Percentiles rank a stretch among this genome's conserved stretches.
Evolutionary conservation across 805 yeast species (phyloP).

Genomic region (Monosporozyma unispora): DNA sequence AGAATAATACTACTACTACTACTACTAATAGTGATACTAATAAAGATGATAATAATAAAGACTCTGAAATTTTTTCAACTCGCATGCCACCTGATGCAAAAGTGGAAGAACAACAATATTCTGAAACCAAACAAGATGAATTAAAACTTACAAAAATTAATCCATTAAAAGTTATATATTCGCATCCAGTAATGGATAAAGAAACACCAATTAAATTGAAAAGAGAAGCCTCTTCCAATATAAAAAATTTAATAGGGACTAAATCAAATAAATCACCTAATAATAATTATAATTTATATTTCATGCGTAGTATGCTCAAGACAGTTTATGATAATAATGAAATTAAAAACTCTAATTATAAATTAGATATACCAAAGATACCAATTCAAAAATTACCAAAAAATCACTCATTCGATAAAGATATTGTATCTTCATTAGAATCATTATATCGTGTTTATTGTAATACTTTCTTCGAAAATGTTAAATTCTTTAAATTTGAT

Average conservation of each 20-base stretch:
- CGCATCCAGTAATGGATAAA: background rate
- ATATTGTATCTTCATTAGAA: slow-evolving; percentile 52
- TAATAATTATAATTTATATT: slow-evolving; percentile 1
- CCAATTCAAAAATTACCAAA: slow-evolving; percentile 32
- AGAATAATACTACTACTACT: background rate
- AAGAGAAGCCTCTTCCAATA: slow-evolving; percentile 1
- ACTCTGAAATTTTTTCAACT: background rate
- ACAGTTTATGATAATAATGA: slow-evolving; percentile 7
- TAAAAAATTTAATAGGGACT: background rate
- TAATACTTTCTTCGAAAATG: slow-evolving; percentile 50
- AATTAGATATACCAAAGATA: slow-evolving; percentile 34
- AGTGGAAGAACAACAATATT: too few relatives aligned
- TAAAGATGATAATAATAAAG: background rate
- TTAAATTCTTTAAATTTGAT: slow-evolving; percentile 59
- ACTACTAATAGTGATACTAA: background rate
- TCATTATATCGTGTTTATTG: slow-evolving; percentile 59
- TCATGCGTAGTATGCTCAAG: slow-evolving; percentile 2
- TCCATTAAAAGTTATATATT: background rate
- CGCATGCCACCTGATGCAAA: background rate
- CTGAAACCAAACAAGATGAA: background rate
- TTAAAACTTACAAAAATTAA: background rate
- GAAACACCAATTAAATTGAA: background rate
- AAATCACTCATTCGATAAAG: slow-evolving; percentile 40
- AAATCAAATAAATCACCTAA: background rate
- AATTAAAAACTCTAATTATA: slow-evolving; percentile 3